Base-by-base conservation (phyloP, 2,329 filamentous ascomycete species). In the Ramularia collo-cygni region DNA sequence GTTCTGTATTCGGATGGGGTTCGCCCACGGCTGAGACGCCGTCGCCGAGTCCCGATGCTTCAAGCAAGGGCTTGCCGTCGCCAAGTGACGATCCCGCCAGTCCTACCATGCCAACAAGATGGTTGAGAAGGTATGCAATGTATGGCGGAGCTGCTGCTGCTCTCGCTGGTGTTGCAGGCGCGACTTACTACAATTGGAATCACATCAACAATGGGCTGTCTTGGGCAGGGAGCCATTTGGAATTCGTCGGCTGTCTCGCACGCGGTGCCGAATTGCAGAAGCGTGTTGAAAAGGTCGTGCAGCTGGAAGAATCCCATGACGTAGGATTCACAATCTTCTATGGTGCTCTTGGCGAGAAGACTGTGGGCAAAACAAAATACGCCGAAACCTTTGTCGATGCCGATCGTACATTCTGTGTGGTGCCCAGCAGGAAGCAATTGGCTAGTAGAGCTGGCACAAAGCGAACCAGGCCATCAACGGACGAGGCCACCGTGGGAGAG, bases 221-320 rank as follows among this genome's bases (percentile, higher is more conserved):
- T 8, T 96, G 89, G 88, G 85, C 85, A 10, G 79, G 83, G 12
- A 92, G 85, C 26, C 92, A 98, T 64, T 77, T 98, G 17, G 85
- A 92, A 62, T 98, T 96, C 56, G 85, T 96, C 1, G 87, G 88
- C 2, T 93, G 87, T 56, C 74, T 98, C 6, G 83, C 85, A 34
- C 79, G 85, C n/a, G 79, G 79, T 4, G 83, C 89, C 53, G 88
- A 95, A 57, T 69, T 96, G 49, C 79, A 81, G 52, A 76, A 79
- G 56, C 78, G 92, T 21, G 72, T 95, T 8, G 67, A 71, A n/a
- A 74, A 69, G 44, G 71, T 95, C 60, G 71, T 76, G n/a, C 70
- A 72, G 43, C 67, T 89, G 14, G 72, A 79, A 24, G 62, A 69
- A 32, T 77, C 84, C 42, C 73, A 85, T 10, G 72, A 71, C 9